A percentile compares a stretch with the other conserved stretches of the same genome.
Evolutionary conservation across 179 eudicot species (phyloP).

Genomic region (Gypsophila paniculata): DNA sequence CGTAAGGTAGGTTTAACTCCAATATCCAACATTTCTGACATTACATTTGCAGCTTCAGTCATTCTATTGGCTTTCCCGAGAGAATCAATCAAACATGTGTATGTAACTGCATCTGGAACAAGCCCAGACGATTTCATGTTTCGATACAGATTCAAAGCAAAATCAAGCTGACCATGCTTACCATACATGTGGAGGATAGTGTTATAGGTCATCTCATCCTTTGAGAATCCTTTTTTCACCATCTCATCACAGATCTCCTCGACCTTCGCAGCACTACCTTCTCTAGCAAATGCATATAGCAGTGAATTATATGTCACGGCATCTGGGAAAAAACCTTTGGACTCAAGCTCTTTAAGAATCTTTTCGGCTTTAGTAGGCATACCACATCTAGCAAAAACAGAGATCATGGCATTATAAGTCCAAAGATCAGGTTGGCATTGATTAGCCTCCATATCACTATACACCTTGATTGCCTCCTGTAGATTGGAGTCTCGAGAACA

Average conservation of each 20-base stretch:
- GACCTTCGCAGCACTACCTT: slow-evolving; percentile 71
- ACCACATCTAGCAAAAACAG: slow-evolving; percentile 90
- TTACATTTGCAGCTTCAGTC: slow-evolving; percentile 71
- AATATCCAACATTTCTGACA: slow-evolving; percentile 81
- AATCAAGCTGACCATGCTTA: slow-evolving; percentile 60
- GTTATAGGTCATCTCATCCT: slow-evolving; percentile 95
- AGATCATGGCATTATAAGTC: slow-evolving; percentile 97
- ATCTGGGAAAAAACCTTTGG: slow-evolving; percentile 81
- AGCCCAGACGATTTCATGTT: slow-evolving; percentile 75
- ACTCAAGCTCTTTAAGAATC: slow-evolving; percentile 54
- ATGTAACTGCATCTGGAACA: slow-evolving; percentile 87
- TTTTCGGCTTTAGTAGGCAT: slow-evolving; percentile 62
- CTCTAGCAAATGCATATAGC: slow-evolving; percentile 82
- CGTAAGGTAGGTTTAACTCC: slow-evolving; percentile 79
- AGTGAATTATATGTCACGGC: slow-evolving; percentile 94
- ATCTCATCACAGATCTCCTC: slow-evolving; percentile 62
- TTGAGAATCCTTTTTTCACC: slow-evolving; percentile 72
- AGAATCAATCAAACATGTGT: slow-evolving; percentile 80
- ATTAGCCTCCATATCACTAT: slow-evolving; percentile 67
- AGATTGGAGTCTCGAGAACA: slow-evolving; percentile 86
- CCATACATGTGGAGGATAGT: slow-evolving; percentile 95
- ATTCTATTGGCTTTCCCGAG: slow-evolving; percentile 81
- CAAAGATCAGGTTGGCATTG: slow-evolving; percentile 92
- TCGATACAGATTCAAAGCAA: slow-evolving; percentile 57
- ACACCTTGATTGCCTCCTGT: slow-evolving; percentile 79